phyloP scores from a whole-genome alignment of 495 filamentous ascomycete species.

The Daldinia caldariorum region DNA sequence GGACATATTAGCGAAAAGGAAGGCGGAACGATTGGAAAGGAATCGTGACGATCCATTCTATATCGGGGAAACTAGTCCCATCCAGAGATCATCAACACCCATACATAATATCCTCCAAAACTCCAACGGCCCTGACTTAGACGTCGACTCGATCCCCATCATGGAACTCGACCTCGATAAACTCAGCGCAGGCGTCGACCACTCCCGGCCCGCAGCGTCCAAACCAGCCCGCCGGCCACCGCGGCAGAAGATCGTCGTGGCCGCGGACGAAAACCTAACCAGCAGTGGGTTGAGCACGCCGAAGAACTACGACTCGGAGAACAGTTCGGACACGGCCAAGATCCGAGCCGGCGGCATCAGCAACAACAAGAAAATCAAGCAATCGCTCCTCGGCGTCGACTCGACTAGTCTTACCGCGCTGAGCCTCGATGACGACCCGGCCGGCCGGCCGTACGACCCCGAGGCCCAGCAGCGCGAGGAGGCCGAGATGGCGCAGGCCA shows the following conservation, averaged over 20 bases:
- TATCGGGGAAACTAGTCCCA: slow-evolving; percentile 69
- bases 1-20: slow-evolving; percentile 69
- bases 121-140: slow-evolving; percentile 76
- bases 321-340: slow-evolving; percentile 52
- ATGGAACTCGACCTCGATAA: slow-evolving; percentile 84
- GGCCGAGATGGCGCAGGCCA: slow-evolving; percentile 82
- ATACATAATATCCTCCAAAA: slow-evolving; percentile 74
- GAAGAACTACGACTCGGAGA: slow-evolving; percentile 58
- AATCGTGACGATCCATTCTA: slow-evolving; percentile 97
- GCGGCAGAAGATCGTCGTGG: slow-evolving; percentile 66
- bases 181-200: slow-evolving; percentile 44
- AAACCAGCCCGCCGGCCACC: slow-evolving; percentile 45
- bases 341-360: slow-evolving; percentile 31
- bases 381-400: slow-evolving; percentile 79
- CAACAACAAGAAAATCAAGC: slow-evolving; percentile 53
- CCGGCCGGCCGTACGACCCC: slow-evolving; percentile 53
- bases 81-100: slow-evolving; percentile 66
- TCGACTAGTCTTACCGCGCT: slow-evolving; percentile 78
- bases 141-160: slow-evolving; percentile 94
- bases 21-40: slow-evolving; percentile 74
- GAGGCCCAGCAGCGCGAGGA: slow-evolving; percentile 73
- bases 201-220: slow-evolving; percentile 21
- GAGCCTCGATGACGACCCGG: slow-evolving; percentile 63
- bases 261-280: slow-evolving; percentile 67
- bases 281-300: slow-evolving; percentile 54